Evolutionary conservation across 345 rosid species (phyloP), one percentile per base, ranked within the genome.

Genomic region (Microcos paniculata): DNA sequence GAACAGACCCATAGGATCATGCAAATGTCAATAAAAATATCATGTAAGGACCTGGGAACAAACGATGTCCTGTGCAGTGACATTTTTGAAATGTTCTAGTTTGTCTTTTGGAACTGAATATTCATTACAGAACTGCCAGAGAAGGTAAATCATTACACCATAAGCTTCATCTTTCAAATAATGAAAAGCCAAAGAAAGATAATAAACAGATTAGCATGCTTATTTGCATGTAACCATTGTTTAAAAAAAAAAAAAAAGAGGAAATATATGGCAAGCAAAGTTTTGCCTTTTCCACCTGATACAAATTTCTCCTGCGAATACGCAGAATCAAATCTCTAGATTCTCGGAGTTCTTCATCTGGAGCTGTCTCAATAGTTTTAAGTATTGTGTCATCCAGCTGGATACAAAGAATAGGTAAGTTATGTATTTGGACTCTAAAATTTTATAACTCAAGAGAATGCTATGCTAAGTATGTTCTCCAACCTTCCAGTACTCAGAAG

Each of bases 401-500:
- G 76, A 88, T 33, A 70, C 81, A 70, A 68, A 67, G 67, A 74
- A 23, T 28, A 71, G 76, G 49, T 53, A 21, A 52, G n/a, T 63
- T 16, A 64, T 62, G 76, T 68, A 38, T 43, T 57, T 70, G 26
- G 49, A 35, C 23, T 45, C 43, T 55, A 57, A 49, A 58, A 28
- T 53, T 18, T 15, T 38, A 31, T 12, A 1, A 52, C 8, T 19
- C 18, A 64, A 6, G 49, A 30, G 58, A 16, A 21, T 55, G 26
- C 74, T 57, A 21, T 55, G 26, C 74, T 57, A 77, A 63, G 62
- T 67, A 71, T 66, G 59, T 75, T 73, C 6, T 43, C 12, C 80
- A 53, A 94, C 99, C 99, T 93, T 93, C 99, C 94, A 95, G 84
- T 90, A 93, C 84, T 89, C 87, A 78, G 88, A 73, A 69, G 99